Evolutionary conservation across 176 grass and related monocot genomes (phyloP).

Genomic region (Aegilops bicornis): DNA sequence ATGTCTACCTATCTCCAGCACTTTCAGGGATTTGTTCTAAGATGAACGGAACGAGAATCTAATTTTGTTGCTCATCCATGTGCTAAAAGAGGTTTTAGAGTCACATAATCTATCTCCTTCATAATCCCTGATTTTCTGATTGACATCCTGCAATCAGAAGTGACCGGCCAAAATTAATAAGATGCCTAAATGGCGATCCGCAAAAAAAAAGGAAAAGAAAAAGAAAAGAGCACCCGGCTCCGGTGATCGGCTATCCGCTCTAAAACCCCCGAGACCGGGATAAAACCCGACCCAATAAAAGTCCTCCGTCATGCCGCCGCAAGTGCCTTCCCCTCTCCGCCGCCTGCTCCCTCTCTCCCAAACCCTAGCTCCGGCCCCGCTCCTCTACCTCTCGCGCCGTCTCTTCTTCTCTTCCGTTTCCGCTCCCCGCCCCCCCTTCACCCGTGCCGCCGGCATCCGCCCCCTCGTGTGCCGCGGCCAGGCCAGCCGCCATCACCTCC

Average conservation of each 20-base stretch:
- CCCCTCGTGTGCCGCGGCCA: slow-evolving; percentile 32
- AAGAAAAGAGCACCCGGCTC: background rate
- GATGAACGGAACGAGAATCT: too few relatives aligned
- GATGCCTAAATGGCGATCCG: too few relatives aligned
- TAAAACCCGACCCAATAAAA: slow-evolving; percentile 36
- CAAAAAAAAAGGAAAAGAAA: too few relatives aligned
- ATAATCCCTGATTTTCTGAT: too few relatives aligned
- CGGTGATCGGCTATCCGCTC: slow-evolving; percentile 9
- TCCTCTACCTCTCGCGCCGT: slow-evolving; percentile 46
- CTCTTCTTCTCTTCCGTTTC: slow-evolving; percentile 23
- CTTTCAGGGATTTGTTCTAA: too few relatives aligned
- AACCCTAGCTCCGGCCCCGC: slow-evolving; percentile 50
- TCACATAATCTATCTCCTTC: too few relatives aligned
- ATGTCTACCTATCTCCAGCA: too few relatives aligned
- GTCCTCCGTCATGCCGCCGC: slow-evolving; percentile 40
- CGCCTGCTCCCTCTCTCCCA: slow-evolving; percentile 45
- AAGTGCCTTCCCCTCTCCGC: slow-evolving; percentile 38
- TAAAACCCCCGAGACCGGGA: slow-evolving; percentile 30
- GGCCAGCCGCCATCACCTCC: slow-evolving; percentile 24
- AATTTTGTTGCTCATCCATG: too few relatives aligned
- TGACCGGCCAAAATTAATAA: too few relatives aligned
- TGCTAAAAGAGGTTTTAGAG: too few relatives aligned
- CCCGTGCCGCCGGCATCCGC: slow-evolving; percentile 28
- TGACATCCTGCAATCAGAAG: too few relatives aligned
- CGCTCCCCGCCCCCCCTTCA: background rate